Evolutionary conservation across 148 eudicot species (phyloP).

Genomic region (Rhododendron henanense): DNA sequence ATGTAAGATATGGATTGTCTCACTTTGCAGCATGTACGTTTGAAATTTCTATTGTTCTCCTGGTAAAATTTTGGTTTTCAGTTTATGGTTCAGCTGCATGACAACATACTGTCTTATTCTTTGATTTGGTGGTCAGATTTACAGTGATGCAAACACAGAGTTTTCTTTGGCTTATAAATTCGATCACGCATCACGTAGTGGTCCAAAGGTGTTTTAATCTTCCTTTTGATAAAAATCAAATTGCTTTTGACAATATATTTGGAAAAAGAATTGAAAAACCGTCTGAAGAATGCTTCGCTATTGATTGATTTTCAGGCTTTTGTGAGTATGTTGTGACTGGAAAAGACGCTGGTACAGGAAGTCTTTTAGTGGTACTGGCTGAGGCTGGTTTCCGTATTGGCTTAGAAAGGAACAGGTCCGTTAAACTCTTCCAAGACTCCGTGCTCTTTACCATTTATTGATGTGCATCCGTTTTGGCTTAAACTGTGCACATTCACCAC

Average conservation of each 20-base stretch:
- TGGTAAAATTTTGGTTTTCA: not conserved
- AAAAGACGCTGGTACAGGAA: slow-evolving; percentile 72
- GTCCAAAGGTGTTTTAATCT: slow-evolving; percentile 59
- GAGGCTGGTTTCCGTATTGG: slow-evolving; percentile 95
- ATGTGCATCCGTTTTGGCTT: not conserved
- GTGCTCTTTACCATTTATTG: not conserved
- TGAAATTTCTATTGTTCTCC: not conserved
- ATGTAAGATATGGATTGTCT: slow-evolving; percentile 46
- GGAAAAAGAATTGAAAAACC: not conserved
- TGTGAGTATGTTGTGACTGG: slow-evolving; percentile 86
- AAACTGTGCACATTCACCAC: not conserved
- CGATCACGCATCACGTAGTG: slow-evolving; percentile 53
- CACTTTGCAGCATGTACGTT: not conserved
- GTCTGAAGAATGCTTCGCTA: not conserved
- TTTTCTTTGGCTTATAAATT: slow-evolving; percentile 53
- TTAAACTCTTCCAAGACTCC: not conserved
- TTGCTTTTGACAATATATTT: not conserved
- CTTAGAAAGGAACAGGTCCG: slow-evolving; percentile 73
- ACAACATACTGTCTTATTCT: slow-evolving; percentile 4
- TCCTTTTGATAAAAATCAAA: not conserved
- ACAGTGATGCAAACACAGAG: slow-evolving; percentile 47
- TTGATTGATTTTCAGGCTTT: slow-evolving; percentile 57
- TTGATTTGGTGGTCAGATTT: slow-evolving; percentile 39
- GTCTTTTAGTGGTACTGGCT: slow-evolving; percentile 72
- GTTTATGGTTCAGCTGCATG: not conserved